Conservation (phyloP, 192 early-diverging fungal genomes). For the Cetraspora pellucida region DNA sequence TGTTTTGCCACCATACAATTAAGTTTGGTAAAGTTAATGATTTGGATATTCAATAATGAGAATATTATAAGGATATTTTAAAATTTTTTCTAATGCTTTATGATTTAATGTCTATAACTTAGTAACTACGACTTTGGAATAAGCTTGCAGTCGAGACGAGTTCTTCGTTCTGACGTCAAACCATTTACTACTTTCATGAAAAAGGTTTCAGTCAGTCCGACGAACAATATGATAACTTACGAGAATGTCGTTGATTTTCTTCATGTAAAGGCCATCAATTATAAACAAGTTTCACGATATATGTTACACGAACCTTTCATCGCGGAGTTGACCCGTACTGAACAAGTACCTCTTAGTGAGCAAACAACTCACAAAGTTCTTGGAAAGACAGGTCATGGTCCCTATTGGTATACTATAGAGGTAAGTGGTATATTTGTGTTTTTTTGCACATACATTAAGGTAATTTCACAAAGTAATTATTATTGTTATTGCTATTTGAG, state of each 20-base stretch:
- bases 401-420: constrained; percentile 44
- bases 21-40: too few relatives aligned
- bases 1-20: neutral
- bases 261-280: constrained; percentile 36
- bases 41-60: neutral
- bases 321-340: constrained; percentile 44
- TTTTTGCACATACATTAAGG: neutral
- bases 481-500: constrained; percentile 16
- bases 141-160: constrained; percentile 30
- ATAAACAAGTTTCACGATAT: constrained; percentile 38
- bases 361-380: constrained; percentile 37
- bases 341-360: constrained; percentile 33
- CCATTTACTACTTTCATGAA: constrained; percentile 50
- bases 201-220: constrained; percentile 40
- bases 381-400: constrained; percentile 37
- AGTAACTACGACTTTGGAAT: constrained; percentile 48
- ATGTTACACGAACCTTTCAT: constrained; percentile 48
- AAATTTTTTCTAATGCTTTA: neutral
- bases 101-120: neutral
- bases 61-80: neutral
- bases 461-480: neutral
- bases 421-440: constrained; percentile 8
- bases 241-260: constrained; percentile 46
- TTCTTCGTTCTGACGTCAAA: constrained; percentile 41
- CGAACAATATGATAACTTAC: constrained; percentile 35